Base-by-base conservation (phyloP, 2,329 filamentous ascomycete species). In the Metarhizium anisopliae region DNA sequence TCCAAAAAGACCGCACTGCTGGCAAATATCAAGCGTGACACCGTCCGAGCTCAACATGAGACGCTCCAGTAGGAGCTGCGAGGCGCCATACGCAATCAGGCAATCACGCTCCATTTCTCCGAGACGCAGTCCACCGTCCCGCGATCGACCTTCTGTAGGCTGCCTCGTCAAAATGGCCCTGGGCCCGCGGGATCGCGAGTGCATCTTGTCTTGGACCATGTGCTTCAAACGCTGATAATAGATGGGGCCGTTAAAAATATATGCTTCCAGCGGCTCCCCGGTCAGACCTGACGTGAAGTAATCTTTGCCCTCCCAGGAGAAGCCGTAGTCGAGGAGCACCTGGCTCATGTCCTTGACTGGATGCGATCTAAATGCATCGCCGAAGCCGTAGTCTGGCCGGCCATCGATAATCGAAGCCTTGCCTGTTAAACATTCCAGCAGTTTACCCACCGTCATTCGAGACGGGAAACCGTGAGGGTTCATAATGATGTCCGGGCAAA, bases 161-260 rank as follows among this genome's bases (percentile, higher is more conserved):
- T 99, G 94, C 10, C 94, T 85, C 1, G 94, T 99, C 30, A 99
- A 79, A 61, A 96, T 94, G 30, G 93, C 93, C 13, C 89, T 82
- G 0, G 94, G 95, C 0, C 95, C 95, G 14, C 90, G 86, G 2
- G 93, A 86, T 59, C 94, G 90, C 36, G 90, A 93, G 74, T 99
- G 94, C 94, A 99, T 97, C 76, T 99, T 99, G 70, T 99, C 94
- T 71, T 97, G 92, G 4, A 99, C 94, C 94, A 99, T 99, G 80
- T 99, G 94, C 81, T 99, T 99, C 61, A 99, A 83, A 62, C 96
- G 95, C 77, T 99, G 94, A 77, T 99, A 99, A 77, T 96, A 99
- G 72, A 99, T 99, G 11, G 94, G 94, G 0, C 94, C 94, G 69
- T 95, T 96, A 79, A 97, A 99, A 67, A 99, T 91, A 73, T 97